Base-by-base conservation (phyloP, 768 basidiomycete genomes). In the Lentinus brumalis region DNA sequence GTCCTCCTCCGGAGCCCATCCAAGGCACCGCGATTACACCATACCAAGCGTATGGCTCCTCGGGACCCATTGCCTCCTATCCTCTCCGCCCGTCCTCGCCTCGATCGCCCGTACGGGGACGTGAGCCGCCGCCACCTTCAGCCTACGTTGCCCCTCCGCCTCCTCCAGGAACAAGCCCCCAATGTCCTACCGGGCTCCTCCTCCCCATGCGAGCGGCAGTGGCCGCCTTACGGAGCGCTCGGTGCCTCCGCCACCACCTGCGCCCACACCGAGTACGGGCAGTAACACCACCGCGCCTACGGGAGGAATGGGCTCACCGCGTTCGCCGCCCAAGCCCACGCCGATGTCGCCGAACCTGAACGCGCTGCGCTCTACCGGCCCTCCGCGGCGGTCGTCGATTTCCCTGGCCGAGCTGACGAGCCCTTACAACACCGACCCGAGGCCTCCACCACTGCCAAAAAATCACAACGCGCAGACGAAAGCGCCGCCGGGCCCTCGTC, bases 391-490 rank as follows among this genome's bases (percentile, higher is more conserved):
- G 59, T 76, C 38, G 26, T 76, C 78, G 0, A 73, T 78, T 52
- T 76, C 78, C 32, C 67, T 79, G 8, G 70, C 79, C 26, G 77
- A 77, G 39, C 81, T 78, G 64, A 79, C 74, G 14, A 69, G 74
- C 11, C 83, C 70, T 55, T 85, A 67, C 55, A 55, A 63, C 44
- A 46, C 45, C 18, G 61, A 62, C 49, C 60, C 54, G 3, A 51
- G n/a, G 47, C 46, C 46, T 31, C 31, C 46, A 8, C 45, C 52
- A 44, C 42, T 71, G 70, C 69, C 86, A 89, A 89, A 90, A 89
- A 89, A 90, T 81, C 87, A 58, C 81, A 77, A 69, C 83, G 87
- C 88, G 88, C 88, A 88, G 88, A 87, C 83, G 87, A 81, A 80
- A 80, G 82, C 68, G 69, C 69, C 59, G 70, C 86, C 83, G 87